phyloP scores from a whole-genome alignment of 2,329 filamentous ascomycete genomes.

The Arthroderma sp. region DNA sequence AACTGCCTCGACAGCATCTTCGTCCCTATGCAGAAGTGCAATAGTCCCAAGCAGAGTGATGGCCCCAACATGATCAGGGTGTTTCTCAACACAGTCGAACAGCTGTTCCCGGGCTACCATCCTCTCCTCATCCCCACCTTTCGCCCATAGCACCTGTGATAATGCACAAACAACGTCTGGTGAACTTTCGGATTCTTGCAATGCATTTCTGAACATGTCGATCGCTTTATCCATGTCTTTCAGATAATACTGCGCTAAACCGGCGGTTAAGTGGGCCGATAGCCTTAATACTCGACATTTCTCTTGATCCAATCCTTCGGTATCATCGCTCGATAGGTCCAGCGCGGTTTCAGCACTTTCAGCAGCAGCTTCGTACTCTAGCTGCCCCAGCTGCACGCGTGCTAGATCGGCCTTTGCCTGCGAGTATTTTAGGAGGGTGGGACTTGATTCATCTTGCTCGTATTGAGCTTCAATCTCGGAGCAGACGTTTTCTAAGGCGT shows the following conservation, averaged over 20 bases:
- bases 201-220: conserved; percentile 63
- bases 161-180: conserved; percentile 79
- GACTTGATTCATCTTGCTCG: conserved; percentile 64
- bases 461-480: conserved; percentile 63
- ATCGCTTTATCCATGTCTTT: conserved; percentile 56
- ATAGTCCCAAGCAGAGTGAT: conserved; percentile 73
- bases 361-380: conserved; percentile 53
- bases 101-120: conserved; percentile 66
- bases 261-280: conserved; percentile 74
- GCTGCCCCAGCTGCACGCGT: conserved; percentile 61
- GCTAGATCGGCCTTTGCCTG: conserved; percentile 78
- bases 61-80: conserved; percentile 64
- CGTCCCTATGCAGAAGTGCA: conserved; percentile 65
- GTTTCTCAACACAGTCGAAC: conserved; percentile 62
- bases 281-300: conserved; percentile 56
- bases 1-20: conserved; percentile 68
- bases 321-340: conserved; percentile 59
- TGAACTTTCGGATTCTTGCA: conserved; percentile 61
- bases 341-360: conserved; percentile 73
- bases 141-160: conserved; percentile 87
- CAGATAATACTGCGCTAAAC: conserved; percentile 65
- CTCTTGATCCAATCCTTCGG: conserved; percentile 50
- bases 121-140: conserved; percentile 59
- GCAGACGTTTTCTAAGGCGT: conserved; percentile 54
- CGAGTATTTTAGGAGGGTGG: conserved; percentile 62